Base-by-base conservation (phyloP, 108 stramenopile genomes). In the Skeletonema costatum region DNA sequence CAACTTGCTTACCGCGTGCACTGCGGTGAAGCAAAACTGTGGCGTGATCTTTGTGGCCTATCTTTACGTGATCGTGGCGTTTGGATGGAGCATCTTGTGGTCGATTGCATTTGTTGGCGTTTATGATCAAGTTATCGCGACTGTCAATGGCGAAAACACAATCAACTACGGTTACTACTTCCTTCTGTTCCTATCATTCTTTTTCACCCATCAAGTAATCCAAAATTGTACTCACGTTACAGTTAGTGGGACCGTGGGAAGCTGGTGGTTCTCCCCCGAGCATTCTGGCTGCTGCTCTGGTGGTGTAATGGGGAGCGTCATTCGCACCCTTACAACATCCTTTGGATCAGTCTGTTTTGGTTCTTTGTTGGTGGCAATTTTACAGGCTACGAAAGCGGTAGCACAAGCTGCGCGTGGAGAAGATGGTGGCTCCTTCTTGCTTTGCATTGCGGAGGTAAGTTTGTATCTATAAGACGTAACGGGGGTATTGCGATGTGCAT, bases 211-310 rank as follows among this genome's bases (percentile, higher is more conserved):
- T 30, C 91, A 93, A 76, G 93, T 93, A 4, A 88, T 94, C 71
- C 87, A 90, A 41, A 96, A 97, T 74, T 84, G 86, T 29, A 89
- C 93, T 9, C 94, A 94, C 44, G 79, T 78, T 11, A 91, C 94
- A 29, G 88, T 91, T 7, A 90, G 91, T 4, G 96, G 94, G 9
- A 92, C 95, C 14, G 92, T 97, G 9, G 95, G 93, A 6, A 92
- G 91, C 8, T 98, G 95, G 95, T 98, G 97, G 97, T 89, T 93
- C 64, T 61, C 81, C 33, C 90, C 93, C 6, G 90, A 89, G 39
- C 86, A 82, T 12, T 79, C 70, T n/a, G 61, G 73, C 16, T 92
- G 88, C 71, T 91, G 93, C 81, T 87, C 87, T 10, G 53, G 64
- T 60, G 92, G 83, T 9, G 86, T 96, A 0, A 58, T 64, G 42